phyloP scores from a whole-genome alignment of 2,329 filamentous ascomycete genomes.

The Paramyrothecium roridum region DNA sequence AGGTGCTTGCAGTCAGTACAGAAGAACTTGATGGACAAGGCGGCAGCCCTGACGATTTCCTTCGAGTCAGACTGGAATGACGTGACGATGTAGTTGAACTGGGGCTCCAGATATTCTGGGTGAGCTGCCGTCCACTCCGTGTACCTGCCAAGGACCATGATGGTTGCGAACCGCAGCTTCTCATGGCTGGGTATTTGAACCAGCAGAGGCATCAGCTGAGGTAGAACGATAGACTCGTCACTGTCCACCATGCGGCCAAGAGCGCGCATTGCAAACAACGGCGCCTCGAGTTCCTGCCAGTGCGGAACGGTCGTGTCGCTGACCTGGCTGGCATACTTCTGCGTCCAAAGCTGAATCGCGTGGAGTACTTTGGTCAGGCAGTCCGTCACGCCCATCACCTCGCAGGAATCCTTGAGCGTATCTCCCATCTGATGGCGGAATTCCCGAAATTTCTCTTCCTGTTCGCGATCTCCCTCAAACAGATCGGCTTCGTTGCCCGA shows the following conservation, averaged over 20 bases:
- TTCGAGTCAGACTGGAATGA: slow-evolving; percentile 86
- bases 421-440: slow-evolving; percentile 98
- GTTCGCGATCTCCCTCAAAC: slow-evolving; percentile 92
- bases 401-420: slow-evolving; percentile 93
- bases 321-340: slow-evolving; percentile 73
- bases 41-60: slow-evolving; percentile 88
- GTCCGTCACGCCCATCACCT: slow-evolving; percentile 90
- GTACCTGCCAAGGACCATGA: slow-evolving; percentile 95
- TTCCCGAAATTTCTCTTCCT: slow-evolving; percentile 94
- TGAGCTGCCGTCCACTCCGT: slow-evolving; percentile 97
- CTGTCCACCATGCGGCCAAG: slow-evolving; percentile 95
- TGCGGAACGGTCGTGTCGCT: slow-evolving; percentile 75
- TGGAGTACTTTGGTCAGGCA: slow-evolving; percentile 87
- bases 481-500: slow-evolving; percentile 73
- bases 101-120: slow-evolving; percentile 84
- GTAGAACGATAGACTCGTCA: slow-evolving; percentile 82
- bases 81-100: slow-evolving; percentile 93
- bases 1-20: slow-evolving; percentile 91
- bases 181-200: slow-evolving; percentile 94
- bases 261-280: slow-evolving; percentile 90
- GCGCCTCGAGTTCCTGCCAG: slow-evolving; percentile 95
- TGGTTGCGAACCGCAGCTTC: slow-evolving; percentile 96
- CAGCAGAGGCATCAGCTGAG: slow-evolving; percentile 87
- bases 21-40: slow-evolving; percentile 94
- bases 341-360: slow-evolving; percentile 85